Evolutionary conservation across 805 yeast genomes (phyloP), one percentile per base, ranked within the genome.

Genomic region (Limtongia smithiae): DNA sequence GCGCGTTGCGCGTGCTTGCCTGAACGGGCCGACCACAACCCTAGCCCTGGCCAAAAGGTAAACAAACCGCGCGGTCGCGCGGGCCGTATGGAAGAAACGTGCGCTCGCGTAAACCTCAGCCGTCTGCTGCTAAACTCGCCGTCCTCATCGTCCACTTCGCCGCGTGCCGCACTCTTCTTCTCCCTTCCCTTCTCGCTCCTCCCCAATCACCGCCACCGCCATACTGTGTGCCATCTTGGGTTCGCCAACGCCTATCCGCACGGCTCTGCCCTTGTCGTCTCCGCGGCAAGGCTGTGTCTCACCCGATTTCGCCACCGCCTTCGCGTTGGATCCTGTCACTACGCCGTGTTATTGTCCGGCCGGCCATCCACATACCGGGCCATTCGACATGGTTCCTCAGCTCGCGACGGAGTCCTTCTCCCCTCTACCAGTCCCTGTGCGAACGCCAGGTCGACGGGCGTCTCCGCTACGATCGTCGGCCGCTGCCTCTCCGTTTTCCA

Each of bases 361-460:
- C 41, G 4, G n/a, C 21, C 41, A n/a, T 34, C 22, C 24, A 32
- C 40, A 25, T 27, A 18, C 30, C 22, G 28, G 36, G 32, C 27
- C 20, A 27, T 11, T 30, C 36, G 15, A 39, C 24, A 51, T 51
- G 56, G 39, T 48, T 33, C 51, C 57, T 35, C 46, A 41, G 30
- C 33, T 48, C 37, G 44, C 43, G 24, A 41, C 37, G 32, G 57
- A 52, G 48, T 41, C 57, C 1, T 52, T 49, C 35, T 51, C 56
- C 28, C 57, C 50, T 8, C 34, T 52, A 14, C 44, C 51, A 20
- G 41, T 53, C 4, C 45, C 51, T 20, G 30, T 48, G 18, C 45
- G 55, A 35, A 37, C 50, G 3, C 40, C 52, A 12, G 46, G 46
- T 25, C 47, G 51, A 15, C 41, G 54, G 5, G 21, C 21, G 8